These are phyloP conservation scores for Agrostemma githago DNA, from an alignment of 148 eudicot species.

Conservation along the genomic window DNA sequence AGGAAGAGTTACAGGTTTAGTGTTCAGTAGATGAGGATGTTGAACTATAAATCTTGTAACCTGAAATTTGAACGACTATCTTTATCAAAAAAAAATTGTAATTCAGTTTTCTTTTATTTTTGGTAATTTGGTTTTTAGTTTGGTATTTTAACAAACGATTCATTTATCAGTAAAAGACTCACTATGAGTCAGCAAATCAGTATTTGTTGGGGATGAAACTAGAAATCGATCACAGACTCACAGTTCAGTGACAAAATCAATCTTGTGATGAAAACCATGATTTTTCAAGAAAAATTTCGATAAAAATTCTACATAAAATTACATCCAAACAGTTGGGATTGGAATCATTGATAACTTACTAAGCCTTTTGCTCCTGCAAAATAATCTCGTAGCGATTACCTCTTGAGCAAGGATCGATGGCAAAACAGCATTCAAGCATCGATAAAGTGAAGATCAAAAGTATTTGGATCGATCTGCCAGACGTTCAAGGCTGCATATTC, in stretches of 20 bases:
- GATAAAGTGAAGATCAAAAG: conserved; percentile 83
- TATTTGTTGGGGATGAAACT: neutral
- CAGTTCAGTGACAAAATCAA: neutral
- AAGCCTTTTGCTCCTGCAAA: conserved; percentile 8
- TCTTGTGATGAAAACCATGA: neutral
- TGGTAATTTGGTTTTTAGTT: no score
- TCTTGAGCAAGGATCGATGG: neutral
- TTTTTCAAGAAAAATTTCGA: no score
- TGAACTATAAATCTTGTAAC: no score
- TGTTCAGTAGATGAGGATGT: no score
- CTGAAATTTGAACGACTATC: no score
- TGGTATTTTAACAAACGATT: no score
- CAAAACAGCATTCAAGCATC: conserved; percentile 51
- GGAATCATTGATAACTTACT: neutral
- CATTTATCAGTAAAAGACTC: no score
- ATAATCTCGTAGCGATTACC: neutral
- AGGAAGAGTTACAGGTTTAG: no score
- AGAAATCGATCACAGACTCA: neutral
- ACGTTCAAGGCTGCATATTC: conserved; percentile 95
- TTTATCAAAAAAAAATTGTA: no score
- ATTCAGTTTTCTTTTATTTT: no score
- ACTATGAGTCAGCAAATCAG: no score
- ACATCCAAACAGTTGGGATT: neutral
- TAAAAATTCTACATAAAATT: neutral
- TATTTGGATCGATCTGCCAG: conserved; percentile 98